Evolutionary conservation across 805 yeast genomes (phyloP), one percentile per base, ranked within the genome.

Genomic region (Metschnikowia rubicola): DNA sequence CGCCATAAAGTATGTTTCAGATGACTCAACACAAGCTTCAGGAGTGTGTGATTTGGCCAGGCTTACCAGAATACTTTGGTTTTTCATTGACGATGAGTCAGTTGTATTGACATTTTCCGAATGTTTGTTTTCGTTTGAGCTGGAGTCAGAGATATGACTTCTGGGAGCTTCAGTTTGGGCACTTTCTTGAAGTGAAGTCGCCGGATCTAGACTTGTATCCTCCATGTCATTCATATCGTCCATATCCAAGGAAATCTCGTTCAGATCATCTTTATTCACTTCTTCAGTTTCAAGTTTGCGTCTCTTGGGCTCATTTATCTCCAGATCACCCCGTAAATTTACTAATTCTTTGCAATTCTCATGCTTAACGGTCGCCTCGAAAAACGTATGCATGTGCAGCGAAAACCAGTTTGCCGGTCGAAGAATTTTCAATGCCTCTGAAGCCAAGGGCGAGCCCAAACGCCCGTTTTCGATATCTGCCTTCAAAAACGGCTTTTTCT

Each of bases 301-400:
- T 15, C 46, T 37, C 13, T 43, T 31, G 4, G 35, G 30, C 12
- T 41, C 49, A 4, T 35, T 45, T 10, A 10, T 34, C 9, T 29
- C 19, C 15, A 10, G 8, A 2, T 32, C 41, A 8, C 32, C 12
- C 13, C 4, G n/a, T n/a, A 10, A 9, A 57, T 50, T 45, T 15
- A 2, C 41, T 52, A n/a, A n/a, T 37, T 48, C 37, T 41, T 55
- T 47, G 36, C 50, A 61, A 51, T 60, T 46, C 59, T 78, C 81
- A 1, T 53, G 57, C 30, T 58, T 48, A 1, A 83, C 78, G 0
- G 48, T 51, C 0, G 96, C 97, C 7, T 69, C 71, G 58, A 78
- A 94, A 44, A 68, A 70, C 2, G 84, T 89, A 64, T 94, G 99
- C 47, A 94, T 64, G 68, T 94, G 99, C 10, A 95, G 95, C 55